Conservation (phyloP, 2,329 filamentous ascomycete species). For the Verticillium nonalfalfae region DNA sequence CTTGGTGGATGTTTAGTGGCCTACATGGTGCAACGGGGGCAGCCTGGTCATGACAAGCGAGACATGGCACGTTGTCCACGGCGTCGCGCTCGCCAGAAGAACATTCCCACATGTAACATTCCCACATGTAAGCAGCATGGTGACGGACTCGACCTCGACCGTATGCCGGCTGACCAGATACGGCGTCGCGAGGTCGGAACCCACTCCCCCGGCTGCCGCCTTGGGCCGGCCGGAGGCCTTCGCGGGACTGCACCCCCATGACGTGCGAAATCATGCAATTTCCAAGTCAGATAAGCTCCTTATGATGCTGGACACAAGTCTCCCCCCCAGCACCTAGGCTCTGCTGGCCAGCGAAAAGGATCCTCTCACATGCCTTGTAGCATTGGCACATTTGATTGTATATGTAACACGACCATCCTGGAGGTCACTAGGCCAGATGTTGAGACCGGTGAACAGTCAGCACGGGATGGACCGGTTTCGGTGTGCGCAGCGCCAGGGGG, state of each 20-base stretch:
- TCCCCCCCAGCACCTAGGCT: not conserved
- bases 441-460: not conserved
- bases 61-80: not conserved
- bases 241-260: not conserved
- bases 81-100: not conserved
- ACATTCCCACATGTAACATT: too few relatives aligned
- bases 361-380: too few relatives aligned
- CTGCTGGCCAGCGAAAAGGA: not conserved
- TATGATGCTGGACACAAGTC: not conserved
- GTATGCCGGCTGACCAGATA: not conserved
- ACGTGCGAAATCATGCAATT: not conserved
- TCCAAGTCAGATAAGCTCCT: not conserved
- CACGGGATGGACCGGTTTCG: not conserved
- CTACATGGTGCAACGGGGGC: too few relatives aligned
- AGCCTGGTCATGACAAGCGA: not conserved
- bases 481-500: not conserved
- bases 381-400: not conserved
- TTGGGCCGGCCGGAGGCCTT: not conserved
- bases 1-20: not conserved
- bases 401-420: not conserved
- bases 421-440: not conserved
- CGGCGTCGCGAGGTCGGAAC: not conserved
- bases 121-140: not conserved
- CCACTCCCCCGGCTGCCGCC: not conserved
- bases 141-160: not conserved